A percentile compares a stretch with the other conserved stretches of the same genome.
Evolutionary conservation across 345 rosid genomes (phyloP).

Genomic region (Bruguiera sexangula): DNA sequence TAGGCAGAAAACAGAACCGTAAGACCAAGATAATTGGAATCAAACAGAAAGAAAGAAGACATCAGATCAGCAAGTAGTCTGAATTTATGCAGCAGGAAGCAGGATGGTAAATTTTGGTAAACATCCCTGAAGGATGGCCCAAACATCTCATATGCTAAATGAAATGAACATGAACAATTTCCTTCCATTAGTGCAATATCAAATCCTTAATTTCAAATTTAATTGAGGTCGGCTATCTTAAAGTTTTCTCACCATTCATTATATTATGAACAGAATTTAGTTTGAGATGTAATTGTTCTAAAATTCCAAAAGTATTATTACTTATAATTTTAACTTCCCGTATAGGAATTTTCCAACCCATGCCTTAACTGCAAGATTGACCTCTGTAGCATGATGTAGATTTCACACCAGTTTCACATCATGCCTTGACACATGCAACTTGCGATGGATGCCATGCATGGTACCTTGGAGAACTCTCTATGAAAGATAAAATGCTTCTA

Average conservation of each 20-base stretch:
- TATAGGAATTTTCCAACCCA: not conserved
- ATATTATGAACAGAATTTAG: too few species aligned
- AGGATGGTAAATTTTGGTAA: not conserved
- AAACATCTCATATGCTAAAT: not conserved
- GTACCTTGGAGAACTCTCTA: not conserved
- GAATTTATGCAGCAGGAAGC: not conserved
- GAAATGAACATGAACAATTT: too few species aligned
- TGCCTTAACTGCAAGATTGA: not conserved
- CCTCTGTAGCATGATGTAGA: not conserved
- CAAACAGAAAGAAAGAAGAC: not conserved
- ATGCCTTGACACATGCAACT: too few species aligned
- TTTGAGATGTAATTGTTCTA: too few species aligned
- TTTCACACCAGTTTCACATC: not conserved
- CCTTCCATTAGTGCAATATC: too few species aligned
- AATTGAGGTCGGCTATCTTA: too few species aligned
- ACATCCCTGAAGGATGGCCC: not conserved
- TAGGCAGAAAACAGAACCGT: constrained; percentile 1
- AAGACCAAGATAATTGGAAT: not conserved
- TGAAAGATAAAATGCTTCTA: not conserved
- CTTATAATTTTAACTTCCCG: not conserved
- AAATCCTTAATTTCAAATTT: too few species aligned
- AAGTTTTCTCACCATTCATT: too few species aligned
- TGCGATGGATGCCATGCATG: too few species aligned
- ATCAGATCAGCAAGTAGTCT: not conserved
- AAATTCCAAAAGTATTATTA: not conserved